Conservation (phyloP, 2,329 filamentous ascomycete species). For the Hymenoscyphus salicellus region DNA sequence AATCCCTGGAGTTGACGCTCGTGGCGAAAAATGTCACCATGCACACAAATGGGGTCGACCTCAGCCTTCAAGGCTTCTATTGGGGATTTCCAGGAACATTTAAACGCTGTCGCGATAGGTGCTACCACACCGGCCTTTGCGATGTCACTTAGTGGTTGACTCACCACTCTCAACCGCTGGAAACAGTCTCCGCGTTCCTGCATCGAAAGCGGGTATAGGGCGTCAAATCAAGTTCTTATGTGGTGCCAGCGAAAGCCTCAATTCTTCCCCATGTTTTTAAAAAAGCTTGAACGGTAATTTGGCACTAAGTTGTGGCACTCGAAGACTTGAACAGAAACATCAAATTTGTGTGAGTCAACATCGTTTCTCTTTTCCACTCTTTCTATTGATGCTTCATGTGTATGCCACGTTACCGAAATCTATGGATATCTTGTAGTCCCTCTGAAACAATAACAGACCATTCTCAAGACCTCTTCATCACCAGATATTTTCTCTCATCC, state of each 20-base stretch:
- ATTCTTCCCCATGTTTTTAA: not conserved
- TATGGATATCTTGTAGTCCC: not conserved
- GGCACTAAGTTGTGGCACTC: not conserved
- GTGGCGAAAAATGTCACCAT: not conserved
- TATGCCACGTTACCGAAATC: not conserved
- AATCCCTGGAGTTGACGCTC: not conserved
- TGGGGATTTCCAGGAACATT: not conserved
- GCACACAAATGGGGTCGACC: not conserved
- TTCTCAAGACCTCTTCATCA: not conserved
- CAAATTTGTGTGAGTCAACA: not conserved
- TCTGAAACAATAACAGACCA: not conserved
- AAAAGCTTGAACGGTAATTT: not conserved
- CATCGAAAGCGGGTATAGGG: not conserved
- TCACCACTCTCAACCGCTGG: not conserved
- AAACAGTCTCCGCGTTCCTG: not conserved
- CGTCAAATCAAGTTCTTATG: not conserved
- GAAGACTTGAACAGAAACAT: not conserved
- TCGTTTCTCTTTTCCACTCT: too few relatives aligned
- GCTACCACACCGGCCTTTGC: not conserved
- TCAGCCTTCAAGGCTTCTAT: not conserved
- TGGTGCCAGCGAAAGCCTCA: not conserved
- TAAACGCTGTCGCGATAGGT: not conserved
- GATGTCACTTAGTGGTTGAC: not conserved
- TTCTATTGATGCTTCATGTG: slow-evolving; percentile 1
- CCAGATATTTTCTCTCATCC: not conserved